Base-by-base conservation (phyloP, 164 flowering plant genomes). In the Annona cherimola region DNA sequence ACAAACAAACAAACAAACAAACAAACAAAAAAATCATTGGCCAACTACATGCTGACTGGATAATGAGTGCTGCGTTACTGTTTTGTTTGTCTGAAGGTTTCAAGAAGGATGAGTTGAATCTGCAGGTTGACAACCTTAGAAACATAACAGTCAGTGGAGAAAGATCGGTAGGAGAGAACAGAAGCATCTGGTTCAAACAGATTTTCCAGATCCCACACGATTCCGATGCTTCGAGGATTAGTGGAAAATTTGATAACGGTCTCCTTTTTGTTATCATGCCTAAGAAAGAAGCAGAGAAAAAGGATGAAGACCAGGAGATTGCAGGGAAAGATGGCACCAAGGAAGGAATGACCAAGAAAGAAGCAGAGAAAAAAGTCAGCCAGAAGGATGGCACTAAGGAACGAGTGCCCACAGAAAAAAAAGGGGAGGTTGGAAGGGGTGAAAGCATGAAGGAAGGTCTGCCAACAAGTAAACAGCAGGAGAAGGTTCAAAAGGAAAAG, bases 201-300 rank as follows among this genome's bases (percentile, higher is more conserved):
- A 62, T 63, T 19, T 78, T 71, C 12, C 68, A 68, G 5, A 63
- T 80, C 43, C 94, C 92, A 1, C 72, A 74, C 45, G 74, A 87
- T 76, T 45, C 87, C 8, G 80, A 81, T 43, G 43, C 67, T 0
- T 76, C 78, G 1, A 78, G 75, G 16, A 77, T 86, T 55, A 80
- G 64, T 6, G 85, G 81, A 1, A 79, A 75, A 69, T 85, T 87
- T 40, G 84, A 85, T 1, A 77, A 74, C 1, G 87, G 79, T 19
- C 70, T 81, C 57, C 84, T 88, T 11, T 73, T 76, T n/a, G 75
- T 88, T 1, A 80, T 75, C 40, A 75, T 91, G 63, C 91, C 91
- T 39, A 87, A 79, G 80, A 76, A 63, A 72, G 68, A 16, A 57
- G 45, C 1, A 41, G 77, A 55, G 63, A 57, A 63, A 42, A 59